Percentiles rank a stretch among this genome's conserved stretches.
phyloP scores from a whole-genome alignment of 208 protist species.

The Leishmania lainsoni region DNA sequence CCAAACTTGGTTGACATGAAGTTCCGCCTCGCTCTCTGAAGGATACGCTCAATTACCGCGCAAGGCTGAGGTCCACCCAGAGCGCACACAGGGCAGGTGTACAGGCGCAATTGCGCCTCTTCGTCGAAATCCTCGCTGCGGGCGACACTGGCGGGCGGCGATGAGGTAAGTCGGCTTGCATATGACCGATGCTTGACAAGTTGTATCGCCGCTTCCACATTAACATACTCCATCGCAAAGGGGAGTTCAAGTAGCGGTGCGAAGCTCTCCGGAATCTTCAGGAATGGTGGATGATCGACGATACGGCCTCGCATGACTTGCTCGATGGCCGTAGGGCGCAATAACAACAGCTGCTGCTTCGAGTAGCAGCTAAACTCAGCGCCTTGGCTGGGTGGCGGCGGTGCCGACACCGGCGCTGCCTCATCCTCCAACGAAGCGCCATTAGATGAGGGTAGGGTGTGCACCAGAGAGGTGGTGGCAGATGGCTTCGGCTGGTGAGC shows the following conservation, averaged over 20 bases:
- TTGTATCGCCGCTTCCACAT: slow-evolving; percentile 48
- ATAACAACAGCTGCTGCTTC: slow-evolving; percentile 34
- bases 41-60: slow-evolving; percentile 27
- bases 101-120: slow-evolving; percentile 20
- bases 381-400: background rate
- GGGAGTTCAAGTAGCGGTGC: slow-evolving; percentile 37
- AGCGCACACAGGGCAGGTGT: slow-evolving; percentile 38
- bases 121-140: background rate
- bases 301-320: slow-evolving; percentile 29
- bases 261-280: slow-evolving; percentile 46
- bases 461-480: background rate
- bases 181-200: slow-evolving; percentile 32
- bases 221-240: slow-evolving; percentile 52
- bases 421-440: background rate
- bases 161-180: background rate
- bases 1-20: slow-evolving; percentile 45
- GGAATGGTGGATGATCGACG: slow-evolving; percentile 51
- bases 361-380: slow-evolving; percentile 30
- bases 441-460: background rate
- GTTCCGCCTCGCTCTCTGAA: slow-evolving; percentile 35
- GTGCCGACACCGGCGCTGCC: background rate
- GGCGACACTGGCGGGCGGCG: no score
- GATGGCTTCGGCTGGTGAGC: background rate
- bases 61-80: slow-evolving; percentile 49
- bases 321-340: slow-evolving; percentile 36